Evolutionary conservation across 805 yeast species (phyloP).

Genomic region (Yamadazyma olivae): DNA sequence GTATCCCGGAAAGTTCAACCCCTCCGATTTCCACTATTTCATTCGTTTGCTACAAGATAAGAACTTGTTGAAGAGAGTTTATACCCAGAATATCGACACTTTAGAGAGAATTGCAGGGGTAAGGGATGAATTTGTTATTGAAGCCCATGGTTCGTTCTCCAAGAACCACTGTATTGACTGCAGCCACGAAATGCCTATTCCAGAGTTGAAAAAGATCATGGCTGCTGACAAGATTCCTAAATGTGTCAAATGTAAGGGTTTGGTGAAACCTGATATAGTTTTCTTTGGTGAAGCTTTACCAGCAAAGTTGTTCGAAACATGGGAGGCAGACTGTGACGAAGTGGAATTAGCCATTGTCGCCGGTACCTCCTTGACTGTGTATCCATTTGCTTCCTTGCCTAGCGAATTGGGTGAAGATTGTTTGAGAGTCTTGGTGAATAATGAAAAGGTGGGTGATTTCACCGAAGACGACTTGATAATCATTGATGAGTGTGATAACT

Average conservation of each 20-base stretch:
- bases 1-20: conserved; percentile 83
- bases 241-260: conserved; percentile 68
- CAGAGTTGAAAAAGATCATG: conserved; percentile 41
- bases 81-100: conserved; percentile 93
- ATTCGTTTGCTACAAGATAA: conserved; percentile 66
- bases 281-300: conserved; percentile 94
- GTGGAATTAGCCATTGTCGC: conserved; percentile 80
- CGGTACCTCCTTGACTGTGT: conserved; percentile 87
- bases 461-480: conserved; percentile 53
- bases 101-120: conserved; percentile 85
- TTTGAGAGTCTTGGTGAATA: conserved; percentile 66
- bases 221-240: conserved; percentile 43
- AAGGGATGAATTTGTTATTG: conserved; percentile 59
- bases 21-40: conserved; percentile 78
- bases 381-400: conserved; percentile 87
- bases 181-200: conserved; percentile 46
- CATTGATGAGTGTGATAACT: conserved; percentile 64
- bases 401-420: conserved; percentile 47
- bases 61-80: conserved; percentile 61
- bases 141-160: conserved; percentile 96
- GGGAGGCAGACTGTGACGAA: conserved; percentile 56
- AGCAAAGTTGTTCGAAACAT: conserved; percentile 55
- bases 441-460: conserved; percentile 77
- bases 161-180: conserved; percentile 82
- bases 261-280: conserved; percentile 90